Conservation (phyloP, 371 early-diverging fungal species). For the Vittaforma corneae region DNA sequence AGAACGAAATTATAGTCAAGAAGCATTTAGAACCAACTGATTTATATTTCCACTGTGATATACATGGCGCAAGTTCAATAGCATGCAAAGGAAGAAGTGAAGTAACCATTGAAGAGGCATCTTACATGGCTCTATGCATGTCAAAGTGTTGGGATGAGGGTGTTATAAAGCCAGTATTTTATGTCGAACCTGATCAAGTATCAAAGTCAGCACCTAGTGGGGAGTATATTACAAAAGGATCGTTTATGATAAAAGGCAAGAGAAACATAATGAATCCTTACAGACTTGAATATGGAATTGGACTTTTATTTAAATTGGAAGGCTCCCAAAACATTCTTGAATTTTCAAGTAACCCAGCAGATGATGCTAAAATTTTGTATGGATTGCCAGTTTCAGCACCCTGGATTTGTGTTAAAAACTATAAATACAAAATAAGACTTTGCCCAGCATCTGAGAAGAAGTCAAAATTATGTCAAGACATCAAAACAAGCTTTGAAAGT, state of each 20-base stretch:
- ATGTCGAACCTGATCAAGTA: constrained; percentile 78
- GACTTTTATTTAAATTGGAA: constrained; percentile 67
- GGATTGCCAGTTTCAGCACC: constrained; percentile 92
- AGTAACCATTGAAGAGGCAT: constrained; percentile 70
- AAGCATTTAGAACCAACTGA: constrained; percentile 65
- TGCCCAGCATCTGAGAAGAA: constrained; percentile 84
- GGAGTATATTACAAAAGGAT: constrained; percentile 80
- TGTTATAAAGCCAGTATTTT: constrained; percentile 82
- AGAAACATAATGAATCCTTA: constrained; percentile 77
- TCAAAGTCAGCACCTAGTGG: constrained; percentile 88
- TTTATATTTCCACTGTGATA: constrained; percentile 85
- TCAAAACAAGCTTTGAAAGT: constrained; percentile 44
- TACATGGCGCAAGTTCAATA: constrained; percentile 82
- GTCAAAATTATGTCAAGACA: constrained; percentile 66
- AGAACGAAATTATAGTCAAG: constrained; percentile 83
- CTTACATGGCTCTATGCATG: constrained; percentile 79
- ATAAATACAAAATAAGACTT: constrained; percentile 84
- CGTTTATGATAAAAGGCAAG: constrained; percentile 88
- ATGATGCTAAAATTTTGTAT: constrained; percentile 62
- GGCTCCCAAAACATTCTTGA: constrained; percentile 15
- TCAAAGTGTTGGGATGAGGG: constrained; percentile 93
- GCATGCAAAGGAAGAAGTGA: constrained; percentile 54
- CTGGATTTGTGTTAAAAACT: constrained; percentile 69
- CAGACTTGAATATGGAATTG: constrained; percentile 87
- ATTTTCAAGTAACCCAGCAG: constrained; percentile 11